Evolutionary conservation across 441 rosid species (phyloP).

Genomic region (Metrosideros polymorpha): DNA sequence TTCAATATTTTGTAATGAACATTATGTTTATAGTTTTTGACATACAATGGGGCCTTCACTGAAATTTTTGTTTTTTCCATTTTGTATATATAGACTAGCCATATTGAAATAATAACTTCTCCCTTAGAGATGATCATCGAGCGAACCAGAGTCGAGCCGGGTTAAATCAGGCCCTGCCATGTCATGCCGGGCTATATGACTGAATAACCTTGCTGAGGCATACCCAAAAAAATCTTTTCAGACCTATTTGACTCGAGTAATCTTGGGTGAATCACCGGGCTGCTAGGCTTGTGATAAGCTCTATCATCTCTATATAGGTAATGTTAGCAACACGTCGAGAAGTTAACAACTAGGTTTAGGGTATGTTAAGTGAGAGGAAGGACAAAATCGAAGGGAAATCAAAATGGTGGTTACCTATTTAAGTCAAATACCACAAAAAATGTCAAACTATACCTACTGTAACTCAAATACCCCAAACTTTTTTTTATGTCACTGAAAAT

Average conservation of each 20-base stretch:
- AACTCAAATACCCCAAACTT: too few relatives aligned
- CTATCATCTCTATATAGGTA: not conserved
- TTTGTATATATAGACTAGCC: not conserved
- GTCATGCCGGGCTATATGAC: not conserved
- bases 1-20: not conserved
- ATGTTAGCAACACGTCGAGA: not conserved
- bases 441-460: too few relatives aligned
- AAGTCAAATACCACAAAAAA: too few relatives aligned
- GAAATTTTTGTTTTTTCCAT: not conserved
- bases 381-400: not conserved
- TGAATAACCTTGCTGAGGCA: not conserved
- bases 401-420: not conserved
- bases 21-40: accelerated
- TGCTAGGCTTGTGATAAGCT: not conserved
- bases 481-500: too few relatives aligned
- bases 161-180: not conserved
- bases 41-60: not conserved
- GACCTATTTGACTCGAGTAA: accelerated
- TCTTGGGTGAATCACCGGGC: not conserved
- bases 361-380: too few relatives aligned
- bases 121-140: not conserved
- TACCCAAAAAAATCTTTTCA: not conserved
- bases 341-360: not conserved
- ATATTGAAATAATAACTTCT: not conserved
- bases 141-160: not conserved